These are phyloP conservation scores for Trifolium dubium DNA, from an alignment of 306 rosid species.

Conservation along the genomic window DNA sequence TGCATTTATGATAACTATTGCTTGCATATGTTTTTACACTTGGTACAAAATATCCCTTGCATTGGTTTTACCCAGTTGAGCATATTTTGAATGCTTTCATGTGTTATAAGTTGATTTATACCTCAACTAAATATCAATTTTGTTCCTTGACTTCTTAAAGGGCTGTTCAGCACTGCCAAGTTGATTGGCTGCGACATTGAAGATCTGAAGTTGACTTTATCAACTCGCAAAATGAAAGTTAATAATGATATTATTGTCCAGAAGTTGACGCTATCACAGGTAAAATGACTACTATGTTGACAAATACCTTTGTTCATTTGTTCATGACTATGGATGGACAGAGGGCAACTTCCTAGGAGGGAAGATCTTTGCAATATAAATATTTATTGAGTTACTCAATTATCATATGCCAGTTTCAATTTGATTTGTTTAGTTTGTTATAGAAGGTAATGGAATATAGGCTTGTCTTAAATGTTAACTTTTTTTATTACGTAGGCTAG, in stretches of 20 bases:
- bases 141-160: conserved; percentile 56
- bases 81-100: conserved; percentile 5
- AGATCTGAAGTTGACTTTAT: conserved; percentile 78
- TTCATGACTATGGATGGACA: conserved; percentile 20
- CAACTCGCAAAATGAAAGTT: conserved; percentile 93
- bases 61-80: background rate
- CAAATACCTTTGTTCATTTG: conserved; percentile 37
- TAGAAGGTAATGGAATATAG: conserved; percentile 14
- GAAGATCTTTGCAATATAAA: conserved; percentile 11
- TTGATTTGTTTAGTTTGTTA: background rate
- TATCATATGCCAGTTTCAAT: conserved; percentile 1
- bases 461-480: conserved; percentile 21
- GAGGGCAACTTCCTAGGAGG: conserved; percentile 17
- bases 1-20: conserved; percentile 16
- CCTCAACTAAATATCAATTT: conserved; percentile 33
- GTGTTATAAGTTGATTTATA: conserved; percentile 28
- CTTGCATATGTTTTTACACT: background rate
- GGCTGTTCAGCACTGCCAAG: conserved; percentile 66
- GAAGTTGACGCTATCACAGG: conserved; percentile 86
- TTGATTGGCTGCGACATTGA: conserved; percentile 80
- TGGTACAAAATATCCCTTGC: conserved; percentile 31
- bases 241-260: conserved; percentile 89
- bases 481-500: conserved; percentile 62
- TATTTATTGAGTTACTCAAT: conserved; percentile 26
- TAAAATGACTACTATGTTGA: conserved; percentile 49